A percentile compares a stretch with the other conserved stretches of the same genome.
Conservation (phyloP, 139 green algal genomes). For the Mesostigma viride region DNA sequence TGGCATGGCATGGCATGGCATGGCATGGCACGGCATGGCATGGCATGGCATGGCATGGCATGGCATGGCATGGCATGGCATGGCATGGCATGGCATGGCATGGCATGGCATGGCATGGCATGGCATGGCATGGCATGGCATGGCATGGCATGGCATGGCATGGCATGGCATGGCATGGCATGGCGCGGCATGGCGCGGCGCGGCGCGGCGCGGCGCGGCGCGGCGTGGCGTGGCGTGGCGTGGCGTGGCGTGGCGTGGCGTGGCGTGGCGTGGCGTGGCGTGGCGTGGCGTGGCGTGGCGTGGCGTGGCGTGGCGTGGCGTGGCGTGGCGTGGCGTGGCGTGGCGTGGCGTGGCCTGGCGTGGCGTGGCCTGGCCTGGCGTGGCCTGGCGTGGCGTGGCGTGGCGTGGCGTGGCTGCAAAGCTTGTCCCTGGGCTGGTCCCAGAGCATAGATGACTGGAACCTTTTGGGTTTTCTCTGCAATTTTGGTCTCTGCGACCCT, state of each 20-base stretch:
- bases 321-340: no score
- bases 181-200: background rate
- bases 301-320: no score
- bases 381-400: no score
- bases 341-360: no score
- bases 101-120: constrained; percentile 5
- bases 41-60: background rate
- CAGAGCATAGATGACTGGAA: no score
- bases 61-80: constrained; percentile 4
- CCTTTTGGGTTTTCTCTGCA: no score
- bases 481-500: no score
- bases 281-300: no score
- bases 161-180: background rate
- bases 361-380: no score
- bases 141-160: constrained; percentile 2
- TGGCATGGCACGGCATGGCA: background rate
- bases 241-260: no score
- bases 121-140: constrained; percentile 2
- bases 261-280: no score
- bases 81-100: constrained; percentile 4
- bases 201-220: background rate
- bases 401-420: no score
- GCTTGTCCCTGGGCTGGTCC: constrained; percentile 21
- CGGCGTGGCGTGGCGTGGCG: background rate
- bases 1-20: constrained; percentile 6